Evolutionary conservation across 805 yeast species (phyloP).

Genomic region (Candida qinlingensis): DNA sequence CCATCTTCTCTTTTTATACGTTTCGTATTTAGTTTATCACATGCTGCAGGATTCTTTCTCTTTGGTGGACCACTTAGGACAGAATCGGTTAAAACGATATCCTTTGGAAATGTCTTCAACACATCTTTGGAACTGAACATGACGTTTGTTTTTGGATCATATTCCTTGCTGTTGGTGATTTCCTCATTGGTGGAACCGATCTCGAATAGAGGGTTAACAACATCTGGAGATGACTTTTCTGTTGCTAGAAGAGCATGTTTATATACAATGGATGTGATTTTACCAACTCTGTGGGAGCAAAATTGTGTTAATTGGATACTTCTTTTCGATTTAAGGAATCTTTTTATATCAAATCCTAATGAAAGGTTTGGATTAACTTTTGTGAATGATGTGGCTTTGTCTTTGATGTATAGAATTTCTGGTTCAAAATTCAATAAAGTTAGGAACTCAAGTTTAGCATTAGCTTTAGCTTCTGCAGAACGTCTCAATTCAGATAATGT

Average conservation of each 20-base stretch:
- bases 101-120: conserved; percentile 33
- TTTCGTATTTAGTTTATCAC: conserved; percentile 23
- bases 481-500: conserved; percentile 51
- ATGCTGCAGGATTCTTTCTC: conserved; percentile 20
- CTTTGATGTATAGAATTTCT: conserved; percentile 26
- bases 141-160: conserved; percentile 27
- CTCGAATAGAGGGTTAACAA: conserved; percentile 33
- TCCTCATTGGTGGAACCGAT: conserved; percentile 49
- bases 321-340: conserved; percentile 65
- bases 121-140: conserved; percentile 42
- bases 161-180: conserved; percentile 24
- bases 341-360: conserved; percentile 55
- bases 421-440: conserved; percentile 30
- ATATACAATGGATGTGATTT: conserved; percentile 60
- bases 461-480: conserved; percentile 54
- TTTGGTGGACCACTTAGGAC: conserved; percentile 37
- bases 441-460: conserved; percentile 33
- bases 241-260: conserved; percentile 47
- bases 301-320: conserved; percentile 56
- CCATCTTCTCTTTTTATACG: conserved; percentile 39
- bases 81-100: conserved; percentile 40
- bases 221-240: conserved; percentile 50
- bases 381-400: conserved; percentile 31
- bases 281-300: conserved; percentile 66
- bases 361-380: conserved; percentile 46